These are phyloP conservation scores for Dictyostelium intermedium DNA, from an alignment of 78 protist genomes.

Conservation along the genomic window DNA sequence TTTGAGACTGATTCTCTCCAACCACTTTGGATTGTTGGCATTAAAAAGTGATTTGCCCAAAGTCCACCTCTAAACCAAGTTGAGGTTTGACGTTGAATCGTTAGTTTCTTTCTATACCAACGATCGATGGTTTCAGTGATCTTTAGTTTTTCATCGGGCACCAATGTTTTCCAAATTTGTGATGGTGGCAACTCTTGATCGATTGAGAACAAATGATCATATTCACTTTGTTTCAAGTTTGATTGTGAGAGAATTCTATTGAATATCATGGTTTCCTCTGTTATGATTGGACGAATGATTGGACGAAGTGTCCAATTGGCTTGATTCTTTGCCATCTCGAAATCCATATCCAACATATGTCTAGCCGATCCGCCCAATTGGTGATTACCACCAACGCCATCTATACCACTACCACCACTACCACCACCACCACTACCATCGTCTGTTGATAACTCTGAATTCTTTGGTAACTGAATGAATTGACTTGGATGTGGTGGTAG, in stretches of 20 bases:
- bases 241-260: neutral
- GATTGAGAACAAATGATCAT: neutral
- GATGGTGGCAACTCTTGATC: neutral
- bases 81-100: neutral
- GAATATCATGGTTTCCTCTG: neutral
- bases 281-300: neutral
- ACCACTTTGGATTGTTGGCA: slow-evolving; percentile 28
- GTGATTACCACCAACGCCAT: neutral
- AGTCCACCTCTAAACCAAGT: neutral
- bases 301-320: neutral
- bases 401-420: neutral
- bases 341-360: neutral
- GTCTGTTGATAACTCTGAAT: neutral
- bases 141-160: neutral
- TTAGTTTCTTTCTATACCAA: slow-evolving; percentile 29
- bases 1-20: slow-evolving; percentile 40
- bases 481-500: slow-evolving; percentile 71
- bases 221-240: neutral
- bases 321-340: neutral
- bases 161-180: slow-evolving; percentile 6
- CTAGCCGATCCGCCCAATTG: neutral
- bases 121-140: slow-evolving; percentile 12
- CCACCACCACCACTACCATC: neutral
- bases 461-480: slow-evolving; percentile 45
- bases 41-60: slow-evolving; percentile 47